Evolutionary conservation across 2,329 filamentous ascomycete species (phyloP), one percentile per base, ranked within the genome.

Genomic region (Monilinia fructicola): DNA sequence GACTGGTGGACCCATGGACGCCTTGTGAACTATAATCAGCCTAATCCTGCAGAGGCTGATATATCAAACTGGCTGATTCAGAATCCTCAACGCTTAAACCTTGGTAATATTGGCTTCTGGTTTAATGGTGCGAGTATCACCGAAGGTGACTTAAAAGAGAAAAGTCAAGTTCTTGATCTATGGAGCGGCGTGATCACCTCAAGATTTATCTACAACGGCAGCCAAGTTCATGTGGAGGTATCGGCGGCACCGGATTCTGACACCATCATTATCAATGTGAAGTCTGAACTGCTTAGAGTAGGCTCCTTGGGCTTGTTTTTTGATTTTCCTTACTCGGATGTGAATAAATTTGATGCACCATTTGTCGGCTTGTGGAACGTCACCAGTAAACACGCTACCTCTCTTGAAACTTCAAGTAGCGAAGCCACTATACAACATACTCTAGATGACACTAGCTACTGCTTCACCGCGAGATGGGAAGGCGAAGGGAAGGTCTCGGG

Each of bases 11-110:
- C 79, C 6, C 79, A 81, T 68, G 79, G 74, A 28, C 72, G 78
- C 10, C 73, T 81, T 9, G 77, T 81, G 6, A 80, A 79, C 53
- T 81, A 81, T 72, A 76, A 76, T 26, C 78, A 79, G 67, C 78
- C 78, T 0, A 81, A 81, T 64, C 77, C 79, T 1, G 73, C 73
- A 4, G 71, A 81, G 62, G 72, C 73, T 21, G 74, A 77, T 11
- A 81, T 81, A 35, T 74, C 72, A 28, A 72, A 84, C 67, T 86
- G 83, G 84, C 74, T 85, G 26, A 83, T 83, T 40, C 77, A 78
- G n/a, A 82, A 81, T 54, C 80, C 79, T 0, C 80, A 82, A 31
- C 76, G 80, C 3, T 73, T 82, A 44, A 82, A 82, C 56, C 71
- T 82, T 0, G 80, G 79, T 2, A 76, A 79, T 1, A 78, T 81